Evolutionary conservation across 192 early-diverging fungal species (phyloP), one percentile per base, ranked within the genome.

Genomic region (Rhizoclosmatium sp.): DNA sequence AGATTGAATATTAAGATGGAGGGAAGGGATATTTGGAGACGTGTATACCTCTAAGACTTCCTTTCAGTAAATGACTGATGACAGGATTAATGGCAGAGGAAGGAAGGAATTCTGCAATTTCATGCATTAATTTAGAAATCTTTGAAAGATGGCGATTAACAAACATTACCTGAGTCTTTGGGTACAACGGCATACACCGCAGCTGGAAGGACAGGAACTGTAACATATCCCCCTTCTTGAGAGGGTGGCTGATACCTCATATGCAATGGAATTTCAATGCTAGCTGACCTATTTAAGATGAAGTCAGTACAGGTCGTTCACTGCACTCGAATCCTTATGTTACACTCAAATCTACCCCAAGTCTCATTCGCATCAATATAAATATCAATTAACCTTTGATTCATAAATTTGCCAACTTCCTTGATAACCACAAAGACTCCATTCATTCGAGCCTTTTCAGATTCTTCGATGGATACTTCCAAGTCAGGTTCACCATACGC

Each of bases 381-480:
- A 54, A 54, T 0, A 0, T 12, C 5, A 54, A 54, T 12, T 12
- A 0, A 54, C 51, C 5, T 16, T 54, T 54, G 51, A 54, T 54
- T 54, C 51, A 54, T 12, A 54, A 69, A 69, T 42, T 47, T 19
- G 5, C 5, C 5, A 10, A 69, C 66, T 16, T 69, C 45, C 39
- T 72, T 72, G n/a, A 72, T 44, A 9, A 72, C 70, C 1, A 72
- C 58, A 59, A 72, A 72, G 39, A 72, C 70, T 19, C 70, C 70
- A 21, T 72, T 72, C 21, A 23, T 51, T n/a, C 7, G 14, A 31
- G 70, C 70, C n/a, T 59, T 59, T 2, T 39, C 23, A 51, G 7
- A 9, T 23, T 58, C 58, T 1, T 7, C 10, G 2, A 47, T 51
- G 3, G 47, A 9, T n/a, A 39, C 48, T 45, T 72, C 70, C 58